A percentile compares a stretch with the other conserved stretches of the same genome.
Evolutionary conservation across 2,329 filamentous ascomycete species (phyloP).

Genomic region (Verticillium isaacii): DNA sequence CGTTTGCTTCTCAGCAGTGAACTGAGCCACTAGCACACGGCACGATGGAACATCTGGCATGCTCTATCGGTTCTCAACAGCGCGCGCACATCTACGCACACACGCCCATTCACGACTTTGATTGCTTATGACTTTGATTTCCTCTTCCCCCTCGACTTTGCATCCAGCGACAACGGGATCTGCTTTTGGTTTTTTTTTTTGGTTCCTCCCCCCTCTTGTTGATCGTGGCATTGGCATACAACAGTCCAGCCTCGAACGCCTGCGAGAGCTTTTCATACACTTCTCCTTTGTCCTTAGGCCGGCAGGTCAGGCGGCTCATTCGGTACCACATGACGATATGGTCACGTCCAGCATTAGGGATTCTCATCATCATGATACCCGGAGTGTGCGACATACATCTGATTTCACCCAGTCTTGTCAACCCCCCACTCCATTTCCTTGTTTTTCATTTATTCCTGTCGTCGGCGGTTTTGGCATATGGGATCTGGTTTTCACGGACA

Average conservation of each 20-base stretch:
- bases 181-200: neutral
- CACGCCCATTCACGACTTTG: neutral
- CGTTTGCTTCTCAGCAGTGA: slow-evolving; percentile 19
- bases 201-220: neutral
- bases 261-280: neutral
- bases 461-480: neutral
- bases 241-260: neutral
- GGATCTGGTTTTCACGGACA: neutral
- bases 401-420: slow-evolving; percentile 12
- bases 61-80: slow-evolving; percentile 1
- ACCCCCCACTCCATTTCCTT: slow-evolving; percentile 9
- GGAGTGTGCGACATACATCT: slow-evolving; percentile 15
- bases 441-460: slow-evolving; percentile 1
- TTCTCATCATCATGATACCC: slow-evolving; percentile 12
- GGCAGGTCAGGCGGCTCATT: neutral
- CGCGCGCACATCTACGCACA: neutral
- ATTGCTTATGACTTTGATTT: neutral
- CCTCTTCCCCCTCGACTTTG: neutral
- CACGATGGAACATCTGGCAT: slow-evolving; percentile 16
- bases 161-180: neutral
- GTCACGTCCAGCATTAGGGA: slow-evolving; percentile 13
- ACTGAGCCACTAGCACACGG: neutral
- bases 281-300: neutral
- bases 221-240: neutral
- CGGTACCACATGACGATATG: slow-evolving; percentile 5